Evolutionary conservation across 306 rosid genomes (phyloP), one percentile per base, ranked within the genome.

Genomic region (Corylus americana): DNA sequence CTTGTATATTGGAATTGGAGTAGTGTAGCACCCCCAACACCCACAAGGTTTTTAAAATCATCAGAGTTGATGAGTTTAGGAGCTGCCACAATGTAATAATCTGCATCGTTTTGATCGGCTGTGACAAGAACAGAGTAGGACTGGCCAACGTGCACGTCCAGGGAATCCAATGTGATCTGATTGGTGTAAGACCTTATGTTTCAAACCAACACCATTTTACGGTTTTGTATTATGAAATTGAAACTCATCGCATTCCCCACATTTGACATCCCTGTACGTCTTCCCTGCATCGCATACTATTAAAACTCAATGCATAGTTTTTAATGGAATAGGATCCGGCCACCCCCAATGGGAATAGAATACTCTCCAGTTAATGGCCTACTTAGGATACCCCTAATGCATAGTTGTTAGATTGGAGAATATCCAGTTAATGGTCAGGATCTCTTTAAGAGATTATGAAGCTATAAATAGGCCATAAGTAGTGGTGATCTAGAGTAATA

Each of bases 61-160:
- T 22, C 22, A 22, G 51, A 71, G 72, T 66, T 51, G 54, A 75
- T 69, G 85, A 90, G 29, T 77, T 88, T 94, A n/a, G 98, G 89
- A 81, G 91, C 79, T 37, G 97, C 97, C 31, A 91, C 93, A 55
- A 92, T 86, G 87, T 87, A 88, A 53, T 88, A 92, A 78, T 91
- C 97, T 70, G 91, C 88, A 14, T 82, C 91, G 53, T 29, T 75
- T 85, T 94, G 94, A 75, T 90, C 68, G 54, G 91, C 90, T 14
- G 92, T 88, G 78, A 94, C 91, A 54, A 94, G 93, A 83, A 92
- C 92, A 2, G 93, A 89, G 77, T 89, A 91, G 79, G 98, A 94
- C 76, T 94, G 93, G 42, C 97, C 98, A 25, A 94, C 92, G 81
- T 94, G 98, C 20, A 92, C 90, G 82, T 91, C 97, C 74, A 94